Evolutionary conservation across 768 basidiomycete genomes (phyloP).

Genomic region (Sarcodon aspratus): DNA sequence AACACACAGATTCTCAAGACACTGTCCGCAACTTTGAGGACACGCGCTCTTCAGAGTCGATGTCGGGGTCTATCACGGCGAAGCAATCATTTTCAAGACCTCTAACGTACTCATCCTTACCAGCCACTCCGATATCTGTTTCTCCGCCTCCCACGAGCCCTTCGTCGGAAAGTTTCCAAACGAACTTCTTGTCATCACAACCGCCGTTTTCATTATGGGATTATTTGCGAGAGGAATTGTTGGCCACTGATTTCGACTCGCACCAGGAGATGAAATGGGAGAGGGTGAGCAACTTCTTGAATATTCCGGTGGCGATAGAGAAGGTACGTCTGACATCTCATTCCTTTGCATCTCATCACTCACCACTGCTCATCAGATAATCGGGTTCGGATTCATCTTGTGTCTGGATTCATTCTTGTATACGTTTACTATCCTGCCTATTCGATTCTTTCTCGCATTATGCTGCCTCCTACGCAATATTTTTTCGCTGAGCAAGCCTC

Average conservation of each 20-base stretch:
- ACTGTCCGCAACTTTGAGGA: background rate
- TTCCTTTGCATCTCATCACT: background rate
- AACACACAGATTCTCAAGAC: background rate
- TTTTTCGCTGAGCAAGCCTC: slow-evolving; percentile 31
- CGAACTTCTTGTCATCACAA: slow-evolving; percentile 11
- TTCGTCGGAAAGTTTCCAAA: slow-evolving; percentile 3
- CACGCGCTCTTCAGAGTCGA: background rate
- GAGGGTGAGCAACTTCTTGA: slow-evolving; percentile 90
- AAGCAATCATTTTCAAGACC: slow-evolving; percentile 15
- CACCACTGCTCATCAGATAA: slow-evolving; percentile 42
- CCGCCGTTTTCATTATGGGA: slow-evolving; percentile 84
- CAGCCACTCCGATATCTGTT: slow-evolving; percentile 56
- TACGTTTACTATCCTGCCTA: slow-evolving; percentile 94
- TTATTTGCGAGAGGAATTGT: slow-evolving; percentile 77
- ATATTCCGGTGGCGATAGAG: slow-evolving; percentile 86
- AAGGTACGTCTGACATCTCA: slow-evolving; percentile 39
- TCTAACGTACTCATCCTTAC: slow-evolving; percentile 60
- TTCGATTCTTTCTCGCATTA: slow-evolving; percentile 64
- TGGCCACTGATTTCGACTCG: slow-evolving; percentile 90
- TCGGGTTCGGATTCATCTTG: slow-evolving; percentile 84
- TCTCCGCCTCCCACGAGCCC: slow-evolving; percentile 12
- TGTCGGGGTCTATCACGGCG: background rate
- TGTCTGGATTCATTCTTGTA: slow-evolving; percentile 97
- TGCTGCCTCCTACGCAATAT: slow-evolving; percentile 41
- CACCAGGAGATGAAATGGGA: slow-evolving; percentile 95